Percentiles rank a stretch among this genome's conserved stretches.
These are phyloP conservation scores for Parsonsia alboflavescens DNA, from an alignment of 257 asterid species.

Conservation along the genomic window DNA sequence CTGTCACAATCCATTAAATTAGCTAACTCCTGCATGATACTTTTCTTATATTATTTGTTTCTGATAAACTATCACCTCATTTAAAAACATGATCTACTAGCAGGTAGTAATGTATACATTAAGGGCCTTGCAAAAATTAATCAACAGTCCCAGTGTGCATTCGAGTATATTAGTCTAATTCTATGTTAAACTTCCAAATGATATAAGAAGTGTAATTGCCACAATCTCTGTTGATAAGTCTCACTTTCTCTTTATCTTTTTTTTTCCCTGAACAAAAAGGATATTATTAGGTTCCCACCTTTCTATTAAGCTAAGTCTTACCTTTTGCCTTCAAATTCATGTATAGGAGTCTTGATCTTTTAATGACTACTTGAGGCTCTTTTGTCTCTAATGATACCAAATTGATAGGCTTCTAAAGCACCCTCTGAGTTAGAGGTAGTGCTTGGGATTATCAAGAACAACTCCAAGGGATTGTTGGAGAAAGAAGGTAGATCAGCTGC, in stretches of 20 bases:
- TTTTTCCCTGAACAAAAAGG: no score
- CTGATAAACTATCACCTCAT: background rate
- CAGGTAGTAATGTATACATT: background rate
- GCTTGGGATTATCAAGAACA: conserved; percentile 76
- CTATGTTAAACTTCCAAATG: background rate
- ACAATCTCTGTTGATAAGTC: background rate
- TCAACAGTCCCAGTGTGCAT: background rate
- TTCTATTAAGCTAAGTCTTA: background rate
- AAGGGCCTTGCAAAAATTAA: no score
- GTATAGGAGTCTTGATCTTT: background rate
- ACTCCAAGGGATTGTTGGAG: conserved; percentile 63
- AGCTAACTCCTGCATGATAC: background rate
- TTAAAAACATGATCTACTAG: background rate
- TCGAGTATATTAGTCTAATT: background rate
- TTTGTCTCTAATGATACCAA: background rate
- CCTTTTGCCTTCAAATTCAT: background rate
- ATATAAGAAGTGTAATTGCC: background rate
- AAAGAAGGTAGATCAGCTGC: conserved; percentile 62
- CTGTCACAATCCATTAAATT: background rate
- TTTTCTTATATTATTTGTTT: background rate
- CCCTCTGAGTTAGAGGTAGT: conserved; percentile 92
- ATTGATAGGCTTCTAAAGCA: conserved; percentile 64
- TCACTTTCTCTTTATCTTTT: no score
- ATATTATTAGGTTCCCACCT: no score
- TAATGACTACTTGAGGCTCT: background rate